Base-by-base conservation (phyloP, 2,329 filamentous ascomycete species). In the Cladorrhinum sp. region DNA sequence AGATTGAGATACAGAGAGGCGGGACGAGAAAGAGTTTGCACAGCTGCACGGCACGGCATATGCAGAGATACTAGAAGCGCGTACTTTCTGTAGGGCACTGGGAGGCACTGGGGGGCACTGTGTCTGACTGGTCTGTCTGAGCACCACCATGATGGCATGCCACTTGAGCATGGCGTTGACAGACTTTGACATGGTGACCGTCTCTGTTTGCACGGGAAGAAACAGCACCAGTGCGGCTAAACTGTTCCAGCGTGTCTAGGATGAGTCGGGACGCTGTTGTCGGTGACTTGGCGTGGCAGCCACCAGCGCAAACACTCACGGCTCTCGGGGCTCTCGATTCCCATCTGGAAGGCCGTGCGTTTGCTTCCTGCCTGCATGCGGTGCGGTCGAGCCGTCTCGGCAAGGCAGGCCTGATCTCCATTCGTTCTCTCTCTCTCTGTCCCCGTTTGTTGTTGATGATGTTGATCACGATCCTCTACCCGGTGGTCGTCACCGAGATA, bases 11-110 rank as follows among this genome's bases (percentile, higher is more conserved):
- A 45, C 36, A 8, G 25, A 29, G 25, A 29, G 25, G n/a, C n/a
- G n/a, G n/a, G 25, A 29, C 7, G 32, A 16, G 7, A 36, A 27
- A 52, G 29, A 52, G 50, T 29, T 52, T 52, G 50, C 50, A 29
- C 25, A 57, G 59, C 52, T 59, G 38, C 53, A 62, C 62, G 62
- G 62, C 62, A 64, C 62, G 62, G 59, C 59, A 62, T 59, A 58
- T 60, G 62, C 62, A 58, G 58, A 58, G 48, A 57, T 57, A 45
- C 41, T 7, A 20, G 3, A 45, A 45, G 16, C 18, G 41, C 20
- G 41, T 45, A 18, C 41, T 45, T 18, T 41, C 8, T 45, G 41
- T 18, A 45, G 18, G 41, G 41, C 41, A 45, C 41, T 45, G 41
- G 41, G 60, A 50, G 52, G 24, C 25, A 25, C 45, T 20, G 48